Evolutionary conservation across 2,329 filamentous ascomycete species (phyloP).

Genomic region (Rhynchosporium agropyri): DNA sequence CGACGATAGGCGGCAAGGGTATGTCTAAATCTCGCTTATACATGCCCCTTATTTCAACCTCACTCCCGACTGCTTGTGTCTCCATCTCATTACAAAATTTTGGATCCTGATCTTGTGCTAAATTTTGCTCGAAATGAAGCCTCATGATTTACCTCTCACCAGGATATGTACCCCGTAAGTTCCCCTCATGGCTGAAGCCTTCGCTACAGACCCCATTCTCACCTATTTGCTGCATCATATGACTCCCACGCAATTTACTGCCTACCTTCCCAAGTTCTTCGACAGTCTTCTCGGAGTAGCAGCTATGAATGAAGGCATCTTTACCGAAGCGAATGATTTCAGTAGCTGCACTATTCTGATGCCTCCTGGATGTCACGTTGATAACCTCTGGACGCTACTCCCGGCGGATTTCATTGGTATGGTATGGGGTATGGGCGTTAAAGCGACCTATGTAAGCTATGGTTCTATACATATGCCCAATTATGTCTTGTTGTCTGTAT

Average conservation of each 20-base stretch:
- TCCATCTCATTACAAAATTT: not conserved
- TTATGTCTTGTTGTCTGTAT: no score
- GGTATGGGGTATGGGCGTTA: constrained; percentile 30
- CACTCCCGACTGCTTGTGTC: not conserved
- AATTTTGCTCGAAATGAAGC: not conserved
- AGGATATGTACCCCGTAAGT: constrained; percentile 13
- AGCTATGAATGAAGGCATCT: constrained; percentile 28
- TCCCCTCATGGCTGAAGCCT: constrained; percentile 22
- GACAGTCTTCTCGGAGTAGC: constrained; percentile 28
- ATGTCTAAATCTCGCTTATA: not conserved
- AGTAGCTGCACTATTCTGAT: constrained; percentile 28
- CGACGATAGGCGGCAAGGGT: constrained; percentile 16
- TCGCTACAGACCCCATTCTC: constrained; percentile 28
- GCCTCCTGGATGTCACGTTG: constrained; percentile 26
- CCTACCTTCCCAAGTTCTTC: constrained; percentile 30
- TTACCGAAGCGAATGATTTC: constrained; percentile 29
- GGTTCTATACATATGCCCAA: no score
- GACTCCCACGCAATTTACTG: constrained; percentile 12
- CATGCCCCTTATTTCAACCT: not conserved
- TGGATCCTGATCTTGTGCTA: not conserved
- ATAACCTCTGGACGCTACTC: constrained; percentile 28
- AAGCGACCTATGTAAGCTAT: not conserved
- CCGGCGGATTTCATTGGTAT: constrained; percentile 29
- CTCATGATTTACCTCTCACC: not conserved
- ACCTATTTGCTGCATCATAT: constrained; percentile 30